Percentiles rank a stretch among this genome's conserved stretches.
Evolutionary conservation across 495 filamentous ascomycete genomes (phyloP).

Genomic region (Penicillium cosmopolitanum): DNA sequence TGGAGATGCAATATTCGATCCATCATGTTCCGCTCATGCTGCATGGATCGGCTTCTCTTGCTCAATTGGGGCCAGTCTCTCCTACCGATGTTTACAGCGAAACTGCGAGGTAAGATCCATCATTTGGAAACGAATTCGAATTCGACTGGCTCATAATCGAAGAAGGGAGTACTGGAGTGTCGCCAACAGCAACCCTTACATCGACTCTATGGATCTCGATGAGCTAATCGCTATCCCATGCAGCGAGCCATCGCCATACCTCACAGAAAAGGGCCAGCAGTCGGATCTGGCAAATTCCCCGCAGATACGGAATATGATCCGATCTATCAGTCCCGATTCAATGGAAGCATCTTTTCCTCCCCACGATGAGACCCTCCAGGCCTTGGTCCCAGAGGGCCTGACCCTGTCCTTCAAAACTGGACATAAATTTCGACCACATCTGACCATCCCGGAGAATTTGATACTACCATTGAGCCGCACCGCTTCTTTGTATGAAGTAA

Average conservation of each 20-base stretch:
- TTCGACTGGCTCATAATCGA: not conserved
- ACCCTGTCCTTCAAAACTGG: not conserved
- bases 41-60: not conserved
- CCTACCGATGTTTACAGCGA: not conserved
- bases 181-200: not conserved
- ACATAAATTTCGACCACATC: not conserved
- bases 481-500: not conserved
- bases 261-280: not conserved
- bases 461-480: not conserved
- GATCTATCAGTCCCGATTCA: not conserved
- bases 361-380: not conserved
- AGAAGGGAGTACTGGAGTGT: not conserved
- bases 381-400: constrained; percentile 1
- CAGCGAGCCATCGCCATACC: not conserved
- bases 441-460: not conserved
- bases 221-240: not conserved
- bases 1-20: not conserved
- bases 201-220: not conserved
- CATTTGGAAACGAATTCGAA: too few species aligned
- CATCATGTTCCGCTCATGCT: not conserved
- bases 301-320: not conserved
- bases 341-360: not conserved
- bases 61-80: not conserved
- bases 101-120: not conserved
- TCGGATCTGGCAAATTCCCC: not conserved